Evolutionary conservation across 1,284 basidiomycete species (phyloP).

Genomic region (Schizophyllum commune): DNA sequence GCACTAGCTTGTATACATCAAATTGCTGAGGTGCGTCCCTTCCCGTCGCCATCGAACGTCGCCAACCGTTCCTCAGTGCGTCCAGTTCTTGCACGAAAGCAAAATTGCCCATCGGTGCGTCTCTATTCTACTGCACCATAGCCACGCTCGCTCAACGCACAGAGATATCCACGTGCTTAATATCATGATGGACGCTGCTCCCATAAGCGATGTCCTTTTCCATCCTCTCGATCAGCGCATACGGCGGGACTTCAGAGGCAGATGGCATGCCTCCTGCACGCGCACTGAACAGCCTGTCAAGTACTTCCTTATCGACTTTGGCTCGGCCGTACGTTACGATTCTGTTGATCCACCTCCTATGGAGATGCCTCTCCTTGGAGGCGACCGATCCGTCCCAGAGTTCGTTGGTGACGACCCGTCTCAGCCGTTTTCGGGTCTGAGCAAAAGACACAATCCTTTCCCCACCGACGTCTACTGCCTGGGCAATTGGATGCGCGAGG

Average conservation of each 20-base stretch:
- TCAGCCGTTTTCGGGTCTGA: neutral
- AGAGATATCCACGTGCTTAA: neutral
- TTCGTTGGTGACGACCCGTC: slow-evolving; percentile 8
- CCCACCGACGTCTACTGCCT: slow-evolving; percentile 1
- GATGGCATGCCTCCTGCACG: slow-evolving; percentile 3
- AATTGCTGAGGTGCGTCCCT: slow-evolving; percentile 24
- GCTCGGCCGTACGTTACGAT: slow-evolving; percentile 19
- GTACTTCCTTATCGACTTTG: slow-evolving; percentile 5
- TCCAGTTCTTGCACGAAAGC: slow-evolving; percentile 30
- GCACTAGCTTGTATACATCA: slow-evolving; percentile 25
- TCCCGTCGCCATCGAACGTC: no score
- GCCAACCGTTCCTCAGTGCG: slow-evolving; percentile 18
- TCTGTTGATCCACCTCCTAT: slow-evolving; percentile 15
- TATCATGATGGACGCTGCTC: slow-evolving; percentile 4
- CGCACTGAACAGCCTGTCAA: neutral
- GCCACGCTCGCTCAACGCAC: neutral
- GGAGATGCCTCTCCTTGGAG: neutral
- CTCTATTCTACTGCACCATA: neutral
- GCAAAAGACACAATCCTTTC: neutral
- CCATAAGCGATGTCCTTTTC: slow-evolving; percentile 9
- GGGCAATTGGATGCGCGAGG: neutral
- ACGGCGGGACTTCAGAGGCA: neutral
- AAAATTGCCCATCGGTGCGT: slow-evolving; percentile 23
- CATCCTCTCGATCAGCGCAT: neutral
- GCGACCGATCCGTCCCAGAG: neutral